A percentile compares a stretch with the other conserved stretches of the same genome.
These are phyloP conservation scores for Coemansia sp. DNA, from an alignment of 192 early-diverging fungal genomes.

Conservation along the genomic window DNA sequence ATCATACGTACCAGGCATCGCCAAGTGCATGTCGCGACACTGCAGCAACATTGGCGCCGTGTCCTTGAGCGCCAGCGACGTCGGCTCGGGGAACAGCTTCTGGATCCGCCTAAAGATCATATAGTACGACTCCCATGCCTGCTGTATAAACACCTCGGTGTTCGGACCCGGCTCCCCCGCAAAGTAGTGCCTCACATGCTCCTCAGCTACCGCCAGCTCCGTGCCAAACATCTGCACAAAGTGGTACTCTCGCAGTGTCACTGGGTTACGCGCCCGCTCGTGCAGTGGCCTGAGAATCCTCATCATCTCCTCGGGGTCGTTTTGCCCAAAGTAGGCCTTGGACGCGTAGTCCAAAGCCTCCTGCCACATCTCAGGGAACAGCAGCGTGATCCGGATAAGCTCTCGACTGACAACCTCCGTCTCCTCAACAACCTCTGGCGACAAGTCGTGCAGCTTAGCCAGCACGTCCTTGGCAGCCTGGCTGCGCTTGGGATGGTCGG, in stretches of 20 bases:
- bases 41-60: conserved; percentile 84
- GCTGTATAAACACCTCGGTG: conserved; percentile 78
- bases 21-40: conserved; percentile 81
- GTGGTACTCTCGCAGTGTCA: conserved; percentile 83
- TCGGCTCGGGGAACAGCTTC: conserved; percentile 78
- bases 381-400: conserved; percentile 88
- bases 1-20: conserved; percentile 83
- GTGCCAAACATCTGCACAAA: conserved; percentile 90
- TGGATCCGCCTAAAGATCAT: conserved; percentile 71
- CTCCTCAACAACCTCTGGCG: conserved; percentile 77
- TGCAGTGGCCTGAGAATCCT: conserved; percentile 81
- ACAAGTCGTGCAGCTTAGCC: conserved; percentile 84
- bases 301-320: conserved; percentile 87
- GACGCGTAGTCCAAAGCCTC: conserved; percentile 89
- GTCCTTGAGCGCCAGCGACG: conserved; percentile 77
- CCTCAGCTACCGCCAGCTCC: conserved; percentile 80
- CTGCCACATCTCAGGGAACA: conserved; percentile 97
- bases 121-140: conserved; percentile 91
- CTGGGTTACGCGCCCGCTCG: conserved; percentile 65
- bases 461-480: conserved; percentile 81
- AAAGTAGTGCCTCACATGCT: conserved; percentile 75
- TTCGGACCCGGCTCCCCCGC: conserved; percentile 54
- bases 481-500: conserved; percentile 64
- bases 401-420: conserved; percentile 91
- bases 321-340: conserved; percentile 70